phyloP scores from a whole-genome alignment of 2,329 filamentous ascomycete genomes.

The Xylariaceae sp. region DNA sequence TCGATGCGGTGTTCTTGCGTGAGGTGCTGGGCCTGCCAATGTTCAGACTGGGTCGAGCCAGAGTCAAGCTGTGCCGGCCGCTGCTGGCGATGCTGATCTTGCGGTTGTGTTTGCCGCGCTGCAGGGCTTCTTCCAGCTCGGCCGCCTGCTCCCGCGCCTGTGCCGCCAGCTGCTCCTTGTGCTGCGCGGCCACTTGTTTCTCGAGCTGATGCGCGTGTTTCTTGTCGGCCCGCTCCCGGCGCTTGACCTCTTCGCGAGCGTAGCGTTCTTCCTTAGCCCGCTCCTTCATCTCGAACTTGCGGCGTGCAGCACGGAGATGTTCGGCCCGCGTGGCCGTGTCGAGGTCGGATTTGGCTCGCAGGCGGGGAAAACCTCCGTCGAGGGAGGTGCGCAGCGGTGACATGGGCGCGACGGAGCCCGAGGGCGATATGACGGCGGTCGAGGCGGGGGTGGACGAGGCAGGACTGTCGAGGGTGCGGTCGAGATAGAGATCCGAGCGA shows the following conservation, averaged over 20 bases:
- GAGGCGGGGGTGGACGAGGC: slow-evolving; percentile 27
- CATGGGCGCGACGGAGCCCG: slow-evolving; percentile 40
- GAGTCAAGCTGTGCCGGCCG: slow-evolving; percentile 28
- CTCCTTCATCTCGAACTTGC: slow-evolving; percentile 63
- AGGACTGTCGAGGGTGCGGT: slow-evolving; percentile 39
- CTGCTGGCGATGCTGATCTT: slow-evolving; percentile 32
- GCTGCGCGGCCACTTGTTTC: slow-evolving; percentile 40
- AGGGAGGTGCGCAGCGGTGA: slow-evolving; percentile 59
- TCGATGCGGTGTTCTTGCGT: slow-evolving; percentile 23
- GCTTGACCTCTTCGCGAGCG: slow-evolving; percentile 56
- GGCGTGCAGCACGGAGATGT: slow-evolving; percentile 59
- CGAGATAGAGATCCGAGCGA: slow-evolving; percentile 47
- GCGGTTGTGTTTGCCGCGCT: slow-evolving; percentile 29
- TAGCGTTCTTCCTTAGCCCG: slow-evolving; percentile 61
- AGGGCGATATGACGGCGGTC: slow-evolving; percentile 28
- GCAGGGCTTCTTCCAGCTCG: slow-evolving; percentile 32
- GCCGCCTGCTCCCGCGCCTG: slow-evolving; percentile 38
- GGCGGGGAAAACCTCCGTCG: slow-evolving; percentile 54
- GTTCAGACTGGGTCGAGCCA: slow-evolving; percentile 28
- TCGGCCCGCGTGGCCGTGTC: slow-evolving; percentile 54
- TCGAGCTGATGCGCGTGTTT: slow-evolving; percentile 55
- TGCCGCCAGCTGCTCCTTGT: slow-evolving; percentile 46
- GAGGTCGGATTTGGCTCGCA: slow-evolving; percentile 60
- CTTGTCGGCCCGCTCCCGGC: slow-evolving; percentile 56
- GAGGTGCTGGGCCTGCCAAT: slow-evolving; percentile 24